Evolutionary conservation across 169 alveolate genomes (phyloP).

Genomic region (Plasmodium chabaudi): DNA sequence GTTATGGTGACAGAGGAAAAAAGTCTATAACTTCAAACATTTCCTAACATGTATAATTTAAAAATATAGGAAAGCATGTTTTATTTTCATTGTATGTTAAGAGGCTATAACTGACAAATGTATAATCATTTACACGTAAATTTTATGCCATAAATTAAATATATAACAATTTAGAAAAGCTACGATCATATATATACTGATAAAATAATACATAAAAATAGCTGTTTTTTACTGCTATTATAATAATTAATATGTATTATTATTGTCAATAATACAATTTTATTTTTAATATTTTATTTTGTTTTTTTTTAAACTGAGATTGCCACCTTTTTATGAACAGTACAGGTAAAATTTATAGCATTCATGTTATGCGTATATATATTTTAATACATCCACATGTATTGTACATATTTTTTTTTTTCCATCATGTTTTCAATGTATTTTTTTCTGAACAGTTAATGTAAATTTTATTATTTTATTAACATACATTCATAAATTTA

Average conservation of each 20-base stretch:
- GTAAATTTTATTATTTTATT: background rate
- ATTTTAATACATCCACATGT: background rate
- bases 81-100: background rate
- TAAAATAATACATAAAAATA: too few species aligned
- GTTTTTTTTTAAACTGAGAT: too few species aligned
- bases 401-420: background rate
- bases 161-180: too few species aligned
- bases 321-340: constrained; percentile 5
- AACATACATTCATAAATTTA: background rate
- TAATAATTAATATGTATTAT: too few species aligned
- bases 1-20: background rate
- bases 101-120: too few species aligned
- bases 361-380: background rate
- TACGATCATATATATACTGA: too few species aligned
- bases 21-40: background rate
- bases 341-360: background rate
- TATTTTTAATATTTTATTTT: too few species aligned
- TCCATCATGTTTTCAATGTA: background rate
- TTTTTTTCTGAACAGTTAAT: background rate
- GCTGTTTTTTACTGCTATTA: too few species aligned
- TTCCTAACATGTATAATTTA: background rate
- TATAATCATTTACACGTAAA: too few species aligned
- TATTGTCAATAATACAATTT: too few species aligned
- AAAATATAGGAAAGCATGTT: background rate
- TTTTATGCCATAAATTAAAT: too few species aligned